Base-by-base conservation (phyloP, 306 rosid genomes). In the Comarum palustre region DNA sequence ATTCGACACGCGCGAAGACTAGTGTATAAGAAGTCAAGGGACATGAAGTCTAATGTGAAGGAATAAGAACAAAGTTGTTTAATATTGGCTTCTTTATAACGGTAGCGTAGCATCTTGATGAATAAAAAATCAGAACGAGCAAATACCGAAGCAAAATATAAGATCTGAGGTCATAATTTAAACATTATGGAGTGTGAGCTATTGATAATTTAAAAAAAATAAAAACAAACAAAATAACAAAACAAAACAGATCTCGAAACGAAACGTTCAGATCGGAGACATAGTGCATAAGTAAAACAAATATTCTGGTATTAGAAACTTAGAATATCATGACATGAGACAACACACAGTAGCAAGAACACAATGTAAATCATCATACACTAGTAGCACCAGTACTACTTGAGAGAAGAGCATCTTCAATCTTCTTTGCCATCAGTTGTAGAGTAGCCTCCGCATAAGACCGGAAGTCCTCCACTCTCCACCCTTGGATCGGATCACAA, bases 401-500 rank as follows among this genome's bases (percentile, higher is more conserved):
- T 45, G 52, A 25, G 31, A 5, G 15, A 32, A 72, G 75, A 43
- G 39, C 71, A 60, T 73, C 77, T 61, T 83, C 78, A 55, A 85
- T 76, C 72, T 77, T 84, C 6, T 82, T 80, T 51, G 80, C 86
- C 51, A 86, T 76, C 75, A 5, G 69, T 42, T 75, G 75, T 8
- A 85, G 67, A 74, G 41, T 6, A 13, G 68, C 42, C 7, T 85
- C 65, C 17, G 82, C 0, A 16, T 70, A 68, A 31, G 87, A 80
- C 4, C 34, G 14, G 39, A 85, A 60, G 73, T 51, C 85, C 10
- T 83, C 77, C 5, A 77, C 68, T 16, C 7, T 58, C 93, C 74
- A 75, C 3, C 86, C 83, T 46, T 88, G 78, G 10, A 81, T 15
- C 1, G 96, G 89, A 71, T 88, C 93, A 70, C 85, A 7, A 6